Conservation (phyloP, 2,329 filamentous ascomycete species). For the Furcasterigmium furcatum region DNA sequence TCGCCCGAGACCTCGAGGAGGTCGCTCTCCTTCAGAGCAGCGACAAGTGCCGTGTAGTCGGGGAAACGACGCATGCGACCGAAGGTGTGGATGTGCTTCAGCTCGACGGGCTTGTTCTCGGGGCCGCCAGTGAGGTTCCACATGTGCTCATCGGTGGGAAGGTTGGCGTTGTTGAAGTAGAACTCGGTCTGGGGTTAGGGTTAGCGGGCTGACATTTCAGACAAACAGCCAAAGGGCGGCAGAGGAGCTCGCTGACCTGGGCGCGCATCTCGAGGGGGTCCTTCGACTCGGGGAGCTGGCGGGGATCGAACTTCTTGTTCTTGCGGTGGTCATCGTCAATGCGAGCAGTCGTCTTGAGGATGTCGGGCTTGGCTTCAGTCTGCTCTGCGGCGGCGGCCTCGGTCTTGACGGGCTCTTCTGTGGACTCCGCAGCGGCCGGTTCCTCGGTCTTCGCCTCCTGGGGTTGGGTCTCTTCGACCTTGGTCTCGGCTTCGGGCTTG, state of each 20-base stretch:
- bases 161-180: slow-evolving; percentile 91
- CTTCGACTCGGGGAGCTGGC: slow-evolving; percentile 63
- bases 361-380: slow-evolving; percentile 17
- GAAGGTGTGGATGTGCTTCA: slow-evolving; percentile 80
- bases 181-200: slow-evolving; percentile 72
- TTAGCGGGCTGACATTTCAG: too few relatives aligned
- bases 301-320: slow-evolving; percentile 70
- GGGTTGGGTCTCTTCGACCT: slow-evolving; percentile 16
- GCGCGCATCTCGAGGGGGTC: slow-evolving; percentile 80
- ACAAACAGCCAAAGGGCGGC: too few relatives aligned
- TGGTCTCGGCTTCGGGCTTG: slow-evolving; percentile 16
- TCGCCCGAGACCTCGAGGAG: slow-evolving; percentile 71
- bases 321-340: slow-evolving; percentile 39
- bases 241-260: slow-evolving; percentile 72
- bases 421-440: not conserved
- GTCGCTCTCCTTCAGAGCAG: slow-evolving; percentile 75
- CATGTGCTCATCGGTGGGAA: slow-evolving; percentile 85
- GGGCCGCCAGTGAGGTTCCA: slow-evolving; percentile 73
- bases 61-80: slow-evolving; percentile 96
- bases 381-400: slow-evolving; percentile 6
- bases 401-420: slow-evolving; percentile 1
- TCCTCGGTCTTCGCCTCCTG: slow-evolving; percentile 10
- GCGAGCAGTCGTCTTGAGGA: slow-evolving; percentile 42
- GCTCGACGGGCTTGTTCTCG: slow-evolving; percentile 75
- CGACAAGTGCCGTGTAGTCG: slow-evolving; percentile 78